Base-by-base conservation (phyloP, 352 stramenopile species). In the Phytophthora chlamydospora region DNA sequence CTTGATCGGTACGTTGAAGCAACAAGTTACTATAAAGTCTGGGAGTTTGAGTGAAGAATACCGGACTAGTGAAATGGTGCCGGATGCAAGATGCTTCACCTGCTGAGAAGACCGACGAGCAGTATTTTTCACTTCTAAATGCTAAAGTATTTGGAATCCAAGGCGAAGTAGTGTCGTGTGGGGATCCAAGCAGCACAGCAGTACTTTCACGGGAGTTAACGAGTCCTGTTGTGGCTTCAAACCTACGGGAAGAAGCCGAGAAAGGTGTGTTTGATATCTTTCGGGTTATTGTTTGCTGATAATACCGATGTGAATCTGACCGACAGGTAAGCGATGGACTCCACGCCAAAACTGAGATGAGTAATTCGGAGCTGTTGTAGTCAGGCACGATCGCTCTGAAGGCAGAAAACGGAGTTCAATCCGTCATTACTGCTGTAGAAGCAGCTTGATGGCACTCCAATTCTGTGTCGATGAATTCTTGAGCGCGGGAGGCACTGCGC, bases 331-430 rank as follows among this genome's bases (percentile, higher is more conserved):
- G 46, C n/a, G 33, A 43, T 19, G 52, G 21, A 45, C 38, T 64
- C 60, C 45, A 68, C 5, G 45, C 44, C 27, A 49, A 14, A 29
- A 63, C 24, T 16, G 17, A 47, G 13, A 68, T 41, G 34, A 64
- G 40, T 21, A 64, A 6, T 36, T 33, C 40, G 5, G 53, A 42
- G 0, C 31, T 32, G 12, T 17, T 54, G 16, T 7, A 21, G 17
- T 29, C 39, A 31, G 27, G 5, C 27, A 14, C 45, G 27, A 4
- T 21, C 13, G 24, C 5, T 47, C 34, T 35, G 62, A 11, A 66
- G 38, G 9, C 62, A 52, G 14, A 61, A 47, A 3, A 66, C n/a
- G 6, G 48, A 66, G 21, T 66, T 66, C 17, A 71, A 12, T 71
- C 56, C 9, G 17, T 33, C 43, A 31, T 17, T 7, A 9, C 16